A percentile compares a stretch with the other conserved stretches of the same genome.
Evolutionary conservation across 2,329 filamentous ascomycete genomes (phyloP).

Genomic region (Talaromyces sp.): DNA sequence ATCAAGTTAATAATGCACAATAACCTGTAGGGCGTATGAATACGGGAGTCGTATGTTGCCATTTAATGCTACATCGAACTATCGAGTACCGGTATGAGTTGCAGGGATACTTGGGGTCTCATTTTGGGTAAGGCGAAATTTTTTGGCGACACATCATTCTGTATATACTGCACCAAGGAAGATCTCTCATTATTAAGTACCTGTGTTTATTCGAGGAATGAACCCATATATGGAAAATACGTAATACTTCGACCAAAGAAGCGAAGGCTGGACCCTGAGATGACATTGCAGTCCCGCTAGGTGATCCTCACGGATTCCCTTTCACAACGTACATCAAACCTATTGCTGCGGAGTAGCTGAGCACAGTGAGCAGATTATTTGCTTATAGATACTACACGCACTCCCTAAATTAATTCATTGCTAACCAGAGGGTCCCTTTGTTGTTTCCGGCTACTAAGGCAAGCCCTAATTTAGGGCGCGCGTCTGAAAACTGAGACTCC

Average conservation of each 20-base stretch:
- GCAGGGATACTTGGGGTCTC: background rate
- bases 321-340: background rate
- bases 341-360: background rate
- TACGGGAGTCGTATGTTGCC: background rate
- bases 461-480: slow-evolving; percentile 2
- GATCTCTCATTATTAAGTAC: background rate
- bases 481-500: background rate
- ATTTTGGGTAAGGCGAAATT: background rate
- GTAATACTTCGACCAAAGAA: background rate
- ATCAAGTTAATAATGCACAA: background rate
- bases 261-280: background rate
- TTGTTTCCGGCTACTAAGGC: background rate
- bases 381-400: slow-evolving; percentile 4
- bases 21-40: background rate
- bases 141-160: background rate
- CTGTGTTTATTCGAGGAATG: background rate
- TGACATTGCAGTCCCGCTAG: background rate
- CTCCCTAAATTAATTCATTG: slow-evolving; percentile 5
- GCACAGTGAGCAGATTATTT: background rate
- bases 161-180: background rate
- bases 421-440: background rate
- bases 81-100: background rate
- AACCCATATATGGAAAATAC: background rate
- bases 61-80: background rate
- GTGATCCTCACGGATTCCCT: background rate